phyloP scores from a whole-genome alignment of 164 flowering plant genomes.

The Nymphaea thermarum region DNA sequence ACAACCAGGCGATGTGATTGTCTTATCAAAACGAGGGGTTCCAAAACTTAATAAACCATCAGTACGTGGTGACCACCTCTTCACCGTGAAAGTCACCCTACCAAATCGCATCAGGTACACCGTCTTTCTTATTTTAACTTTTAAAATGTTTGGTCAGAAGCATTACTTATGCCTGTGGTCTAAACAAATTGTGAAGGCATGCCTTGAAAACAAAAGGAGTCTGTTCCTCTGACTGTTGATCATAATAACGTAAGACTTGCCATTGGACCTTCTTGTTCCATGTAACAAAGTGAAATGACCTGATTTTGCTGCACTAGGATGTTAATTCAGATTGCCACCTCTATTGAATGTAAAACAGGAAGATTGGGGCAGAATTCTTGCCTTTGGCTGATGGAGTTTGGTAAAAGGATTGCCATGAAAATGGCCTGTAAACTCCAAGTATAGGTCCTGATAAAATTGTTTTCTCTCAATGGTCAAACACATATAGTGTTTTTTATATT shows the following conservation, averaged over 20 bases:
- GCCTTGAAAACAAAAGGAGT: not conserved
- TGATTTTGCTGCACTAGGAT: no score
- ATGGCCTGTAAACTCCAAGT: no score
- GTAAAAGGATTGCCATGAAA: no score
- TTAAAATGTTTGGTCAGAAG: not conserved
- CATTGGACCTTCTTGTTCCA: no score
- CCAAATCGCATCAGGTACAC: constrained; percentile 79
- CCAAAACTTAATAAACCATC: constrained; percentile 87
- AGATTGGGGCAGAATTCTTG: no score
- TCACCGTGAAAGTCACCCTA: constrained; percentile 67
- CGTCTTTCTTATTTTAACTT: not conserved
- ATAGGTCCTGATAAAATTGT: no score
- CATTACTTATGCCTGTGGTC: not conserved
- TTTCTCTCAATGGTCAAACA: no score
- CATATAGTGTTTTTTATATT: no score
- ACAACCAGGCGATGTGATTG: constrained; percentile 91
- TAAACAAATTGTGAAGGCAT: not conserved
- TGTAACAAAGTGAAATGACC: no score
- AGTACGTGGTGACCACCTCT: constrained; percentile 94
- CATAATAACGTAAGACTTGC: not conserved
- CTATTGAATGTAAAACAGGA: no score
- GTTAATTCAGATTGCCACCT: no score
- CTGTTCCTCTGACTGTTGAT: not conserved
- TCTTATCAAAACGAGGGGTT: constrained; percentile 80
- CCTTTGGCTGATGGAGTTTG: no score